A percentile compares a stretch with the other conserved stretches of the same genome.
Conservation (phyloP, 2,329 filamentous ascomycete species). For the Raffaelea arxii region DNA sequence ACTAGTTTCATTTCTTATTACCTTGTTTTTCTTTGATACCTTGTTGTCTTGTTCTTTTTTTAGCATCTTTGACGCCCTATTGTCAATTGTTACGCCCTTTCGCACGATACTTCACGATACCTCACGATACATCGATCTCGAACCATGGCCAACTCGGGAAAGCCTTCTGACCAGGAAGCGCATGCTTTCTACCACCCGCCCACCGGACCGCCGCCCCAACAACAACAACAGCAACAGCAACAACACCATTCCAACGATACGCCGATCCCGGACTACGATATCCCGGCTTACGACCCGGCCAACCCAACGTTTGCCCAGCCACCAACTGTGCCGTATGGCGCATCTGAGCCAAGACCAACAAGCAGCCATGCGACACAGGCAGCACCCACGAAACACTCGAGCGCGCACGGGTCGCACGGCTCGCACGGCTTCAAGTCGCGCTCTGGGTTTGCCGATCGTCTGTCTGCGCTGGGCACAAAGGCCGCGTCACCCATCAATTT, state of each 20-base stretch:
- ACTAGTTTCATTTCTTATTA: no score
- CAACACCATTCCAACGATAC: conserved; percentile 16
- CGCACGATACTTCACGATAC: no score
- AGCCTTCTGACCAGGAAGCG: background rate
- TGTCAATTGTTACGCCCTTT: no score
- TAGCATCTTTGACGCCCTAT: no score
- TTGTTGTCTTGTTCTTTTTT: no score
- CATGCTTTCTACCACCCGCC: background rate
- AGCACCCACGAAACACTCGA: background rate
- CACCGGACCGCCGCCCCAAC: background rate
- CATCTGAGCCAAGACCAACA: background rate
- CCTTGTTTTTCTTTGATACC: no score
- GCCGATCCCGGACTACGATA: conserved; percentile 17
- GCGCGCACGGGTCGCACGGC: background rate
- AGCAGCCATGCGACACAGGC: background rate
- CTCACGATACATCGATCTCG: no score
- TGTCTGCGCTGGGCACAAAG: conserved; percentile 28
- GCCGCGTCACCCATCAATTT: conserved; percentile 68
- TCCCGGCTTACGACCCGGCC: conserved; percentile 13
- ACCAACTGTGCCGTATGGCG: background rate
- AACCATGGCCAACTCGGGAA: no score
- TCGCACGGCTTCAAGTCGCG: conserved; percentile 1
- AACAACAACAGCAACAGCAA: background rate
- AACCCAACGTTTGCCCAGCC: conserved; percentile 14
- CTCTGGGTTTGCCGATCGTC: conserved; percentile 15